A percentile compares a stretch with the other conserved stretches of the same genome.
These are phyloP conservation scores for Anthracocystis panici-leucophaei DNA, from an alignment of 1,284 basidiomycete species.

Conservation along the genomic window DNA sequence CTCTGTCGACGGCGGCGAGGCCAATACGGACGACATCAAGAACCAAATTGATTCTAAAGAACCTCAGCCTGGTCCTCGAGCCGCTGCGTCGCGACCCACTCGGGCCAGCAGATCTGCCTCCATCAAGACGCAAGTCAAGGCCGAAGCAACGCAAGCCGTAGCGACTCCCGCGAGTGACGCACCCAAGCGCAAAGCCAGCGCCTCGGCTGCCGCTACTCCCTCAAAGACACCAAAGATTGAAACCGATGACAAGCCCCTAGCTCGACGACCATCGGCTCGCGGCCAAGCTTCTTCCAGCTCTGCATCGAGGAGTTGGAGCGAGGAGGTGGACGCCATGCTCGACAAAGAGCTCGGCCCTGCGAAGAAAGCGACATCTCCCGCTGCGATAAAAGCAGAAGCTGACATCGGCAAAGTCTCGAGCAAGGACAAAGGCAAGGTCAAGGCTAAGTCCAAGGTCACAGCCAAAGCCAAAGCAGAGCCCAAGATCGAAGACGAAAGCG, in stretches of 20 bases:
- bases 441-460: slow-evolving; percentile 32
- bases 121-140: slow-evolving; percentile 14
- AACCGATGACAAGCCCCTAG: not conserved
- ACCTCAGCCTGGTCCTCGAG: slow-evolving; percentile 10
- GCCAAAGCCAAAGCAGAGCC: slow-evolving; percentile 23
- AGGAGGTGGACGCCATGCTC: slow-evolving; percentile 31
- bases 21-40: slow-evolving; percentile 22
- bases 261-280: slow-evolving; percentile 15
- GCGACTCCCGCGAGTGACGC: slow-evolving; percentile 1
- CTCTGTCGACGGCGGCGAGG: slow-evolving; percentile 40
- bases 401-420: slow-evolving; percentile 3
- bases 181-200: slow-evolving; percentile 27
- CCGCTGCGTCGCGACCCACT: not conserved
- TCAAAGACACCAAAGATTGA: slow-evolving; percentile 16
- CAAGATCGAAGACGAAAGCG: slow-evolving; percentile 32
- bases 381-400: slow-evolving; percentile 6
- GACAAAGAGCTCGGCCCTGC: slow-evolving; percentile 19
- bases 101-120: slow-evolving; percentile 27
- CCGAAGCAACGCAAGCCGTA: not conserved
- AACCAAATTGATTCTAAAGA: not conserved
- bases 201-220: not conserved
- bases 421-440: slow-evolving; percentile 24
- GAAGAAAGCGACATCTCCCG: not conserved
- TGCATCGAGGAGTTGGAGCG: slow-evolving; percentile 8
- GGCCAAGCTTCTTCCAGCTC: slow-evolving; percentile 11